Conservation (phyloP, 306 rosid genomes). For the Malus domestica region ASM211411v1 NC_041793.1:35478001-35478500, state of each 20-base stretch:
- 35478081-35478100: not conserved
- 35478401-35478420: too few relatives aligned
- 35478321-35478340: not conserved
- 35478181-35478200: not conserved
- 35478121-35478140: slow-evolving; percentile 12
- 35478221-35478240: not conserved
- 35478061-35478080: not conserved
- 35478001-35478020: too few relatives aligned
- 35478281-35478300: not conserved
- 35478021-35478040: too few relatives aligned
- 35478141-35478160: slow-evolving; percentile 1
- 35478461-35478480: too few relatives aligned
- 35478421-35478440: too few relatives aligned
- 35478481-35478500: accelerated
- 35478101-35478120: not conserved
- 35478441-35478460: too few relatives aligned
- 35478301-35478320: not conserved
- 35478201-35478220: not conserved
- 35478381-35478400: not conserved
- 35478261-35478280: not conserved
- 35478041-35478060: not conserved
- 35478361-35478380: not conserved
- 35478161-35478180: not conserved
- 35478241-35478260: not conserved
- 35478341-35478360: not conserved